Evolutionary conservation across 192 early-diverging fungal genomes (phyloP).

Genomic region (Dissophora ornata): DNA sequence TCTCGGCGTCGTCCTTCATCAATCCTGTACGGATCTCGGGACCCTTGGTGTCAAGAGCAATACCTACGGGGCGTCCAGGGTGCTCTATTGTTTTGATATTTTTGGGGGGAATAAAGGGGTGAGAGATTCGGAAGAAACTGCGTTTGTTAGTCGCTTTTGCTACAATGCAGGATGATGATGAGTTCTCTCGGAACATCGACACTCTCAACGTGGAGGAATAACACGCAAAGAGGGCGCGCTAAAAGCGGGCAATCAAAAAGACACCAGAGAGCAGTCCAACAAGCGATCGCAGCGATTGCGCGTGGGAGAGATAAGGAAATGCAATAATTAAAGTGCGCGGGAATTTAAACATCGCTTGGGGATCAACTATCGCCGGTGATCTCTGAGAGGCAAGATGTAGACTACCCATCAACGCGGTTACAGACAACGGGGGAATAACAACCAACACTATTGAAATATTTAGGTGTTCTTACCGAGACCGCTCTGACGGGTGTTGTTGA

Average conservation of each 20-base stretch:
- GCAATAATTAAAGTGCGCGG: not conserved
- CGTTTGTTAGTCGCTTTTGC: constrained; percentile 1
- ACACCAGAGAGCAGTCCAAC: not conserved
- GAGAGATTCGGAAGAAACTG: too few relatives aligned
- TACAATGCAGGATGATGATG: not conserved
- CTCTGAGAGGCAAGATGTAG: too few relatives aligned
- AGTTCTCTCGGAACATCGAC: not conserved
- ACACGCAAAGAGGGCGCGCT: not conserved
- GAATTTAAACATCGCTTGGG: not conserved
- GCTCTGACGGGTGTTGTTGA: constrained; percentile 67
- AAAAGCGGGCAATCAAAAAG: constrained; percentile 19
- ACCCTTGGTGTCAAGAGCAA: constrained; percentile 90
- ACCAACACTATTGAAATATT: too few relatives aligned
- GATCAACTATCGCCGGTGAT: too few relatives aligned
- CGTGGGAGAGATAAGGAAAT: constrained; percentile 10
- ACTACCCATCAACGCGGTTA: too few relatives aligned
- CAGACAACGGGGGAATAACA: too few relatives aligned
- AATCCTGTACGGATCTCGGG: constrained; percentile 90
- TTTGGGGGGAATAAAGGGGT: too few relatives aligned
- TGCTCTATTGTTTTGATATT: constrained; percentile 45
- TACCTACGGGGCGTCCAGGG: constrained; percentile 67
- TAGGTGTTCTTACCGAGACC: constrained; percentile 58
- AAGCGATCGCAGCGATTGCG: not conserved
- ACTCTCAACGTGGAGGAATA: not conserved
- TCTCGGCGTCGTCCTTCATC: constrained; percentile 77